Evolutionary conservation across 2,329 filamentous ascomycete species (phyloP).

Genomic region (Fusarium citri): DNA sequence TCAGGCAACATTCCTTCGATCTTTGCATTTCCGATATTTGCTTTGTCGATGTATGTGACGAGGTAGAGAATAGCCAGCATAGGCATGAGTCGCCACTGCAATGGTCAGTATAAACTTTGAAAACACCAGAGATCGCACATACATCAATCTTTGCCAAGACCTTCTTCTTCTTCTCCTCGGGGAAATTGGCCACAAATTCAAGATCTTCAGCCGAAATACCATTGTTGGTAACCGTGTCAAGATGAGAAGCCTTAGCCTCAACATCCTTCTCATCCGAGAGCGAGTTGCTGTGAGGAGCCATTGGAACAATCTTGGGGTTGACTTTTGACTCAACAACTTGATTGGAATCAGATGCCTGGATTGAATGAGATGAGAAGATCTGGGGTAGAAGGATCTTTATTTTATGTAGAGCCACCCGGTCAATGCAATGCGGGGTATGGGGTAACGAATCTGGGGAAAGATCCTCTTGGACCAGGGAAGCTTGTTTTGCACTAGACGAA

Average conservation of each 20-base stretch:
- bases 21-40: conserved; percentile 36
- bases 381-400: conserved; percentile 11
- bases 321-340: not conserved
- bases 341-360: not conserved
- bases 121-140: rapidly evolving
- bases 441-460: conserved; percentile 28
- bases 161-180: conserved; percentile 39
- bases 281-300: conserved; percentile 19
- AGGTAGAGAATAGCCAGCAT: conserved; percentile 32
- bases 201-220: conserved; percentile 30
- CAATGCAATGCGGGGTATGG: conserved; percentile 30
- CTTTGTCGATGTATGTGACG: conserved; percentile 32
- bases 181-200: conserved; percentile 37
- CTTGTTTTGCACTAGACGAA: not conserved
- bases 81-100: conserved; percentile 33
- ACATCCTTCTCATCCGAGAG: conserved; percentile 35
- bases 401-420: conserved; percentile 7
- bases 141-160: conserved; percentile 38
- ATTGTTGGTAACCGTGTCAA: conserved; percentile 4
- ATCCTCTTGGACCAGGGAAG: not conserved
- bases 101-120: not conserved
- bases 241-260: conserved; percentile 29
- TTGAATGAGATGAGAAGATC: not conserved
- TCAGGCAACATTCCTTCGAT: conserved; percentile 32
- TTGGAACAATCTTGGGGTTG: not conserved